Percentiles rank a stretch among this genome's conserved stretches.
phyloP scores from a whole-genome alignment of 2,329 filamentous ascomycete genomes.

The Penicillium vulpinum region DNA sequence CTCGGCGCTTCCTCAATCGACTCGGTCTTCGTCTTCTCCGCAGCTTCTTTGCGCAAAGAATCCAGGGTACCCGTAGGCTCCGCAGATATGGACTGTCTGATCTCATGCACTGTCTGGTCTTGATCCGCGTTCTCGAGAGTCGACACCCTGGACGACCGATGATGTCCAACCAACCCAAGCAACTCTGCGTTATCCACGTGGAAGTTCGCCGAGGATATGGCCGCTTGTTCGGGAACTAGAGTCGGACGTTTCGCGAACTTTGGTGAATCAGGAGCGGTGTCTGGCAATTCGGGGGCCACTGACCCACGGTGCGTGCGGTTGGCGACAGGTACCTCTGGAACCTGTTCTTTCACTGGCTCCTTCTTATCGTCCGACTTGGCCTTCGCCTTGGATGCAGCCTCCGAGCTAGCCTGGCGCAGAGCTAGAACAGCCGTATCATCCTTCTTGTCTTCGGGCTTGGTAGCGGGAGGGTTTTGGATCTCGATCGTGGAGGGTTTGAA shows the following conservation, averaged over 20 bases:
- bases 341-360: constrained; percentile 17
- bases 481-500: constrained; percentile 41
- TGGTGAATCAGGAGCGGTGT: constrained; percentile 21
- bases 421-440: constrained; percentile 42
- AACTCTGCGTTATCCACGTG: constrained; percentile 38
- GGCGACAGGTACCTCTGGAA: constrained; percentile 8
- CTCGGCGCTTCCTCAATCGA: constrained; percentile 25
- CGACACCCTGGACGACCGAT: constrained; percentile 40
- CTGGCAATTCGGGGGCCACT: constrained; percentile 34
- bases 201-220: constrained; percentile 42
- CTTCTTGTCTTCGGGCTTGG: constrained; percentile 34
- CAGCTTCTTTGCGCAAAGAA: constrained; percentile 32
- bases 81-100: constrained; percentile 40
- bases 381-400: constrained; percentile 42
- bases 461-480: constrained; percentile 42
- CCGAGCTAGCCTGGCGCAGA: constrained; percentile 46
- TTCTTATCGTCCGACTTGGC: constrained; percentile 21
- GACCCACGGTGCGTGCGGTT: constrained; percentile 28
- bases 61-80: constrained; percentile 26
- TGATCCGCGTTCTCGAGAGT: constrained; percentile 36
- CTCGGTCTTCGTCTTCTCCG: constrained; percentile 25
- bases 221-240: constrained; percentile 37
- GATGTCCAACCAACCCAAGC: constrained; percentile 41
- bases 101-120: constrained; percentile 37
- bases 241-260: constrained; percentile 29